Base-by-base conservation (phyloP, 2,329 filamentous ascomycete genomes). In the Hawksworthiomyces lignivorus region DNA sequence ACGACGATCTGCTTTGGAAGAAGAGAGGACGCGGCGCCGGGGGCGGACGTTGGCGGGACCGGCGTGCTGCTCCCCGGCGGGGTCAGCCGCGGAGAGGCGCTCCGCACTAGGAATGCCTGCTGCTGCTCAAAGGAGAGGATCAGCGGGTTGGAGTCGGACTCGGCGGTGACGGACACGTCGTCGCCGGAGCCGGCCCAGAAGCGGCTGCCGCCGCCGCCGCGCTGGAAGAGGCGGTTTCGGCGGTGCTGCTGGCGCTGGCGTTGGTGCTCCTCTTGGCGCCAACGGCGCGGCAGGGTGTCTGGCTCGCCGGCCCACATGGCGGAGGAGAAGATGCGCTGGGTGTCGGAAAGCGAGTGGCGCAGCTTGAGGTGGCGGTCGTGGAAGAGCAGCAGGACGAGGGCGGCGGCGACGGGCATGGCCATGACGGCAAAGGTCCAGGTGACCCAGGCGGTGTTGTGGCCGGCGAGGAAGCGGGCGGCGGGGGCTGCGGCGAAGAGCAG, bases 381-480 rank as follows among this genome's bases (percentile, higher is more conserved):
- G 26, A 70, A 73, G 55, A 80, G 70, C 17, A 84, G 67, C 49
- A 83, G 80, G 44, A 70, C 60, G 54, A 81, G 79, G 15, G 80
- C 79, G 44, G 81, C 77, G 34, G 73, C 66, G n/a, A 83, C 75
- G 3, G 80, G 80, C 63, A 82, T 68, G 31, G 77, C 76, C 80
- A 84, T 84, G 52, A 78, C 77, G 53, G 80, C 66, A 57, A 84
- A 84, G 1, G 79, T 82, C 75, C 80, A 82, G 8, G 74, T 72
- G 47, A 82, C 79, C 80, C 80, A 84, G 2, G 73, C 69, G 2
- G 80, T 82, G 57, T 84, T 84, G 60, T 82, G 75, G 7, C 64
- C 56, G 9, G 72, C 77, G 33, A 82, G 60, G 36, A 70, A 76
- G 37, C 66, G 67, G 3, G 70, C 62, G 36, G 70, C 64, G 0